Percentiles rank a stretch among this genome's conserved stretches.
phyloP scores from a whole-genome alignment of 176 grass and related monocot genomes.

The barley (Hordeum vulgare) region DNA sequence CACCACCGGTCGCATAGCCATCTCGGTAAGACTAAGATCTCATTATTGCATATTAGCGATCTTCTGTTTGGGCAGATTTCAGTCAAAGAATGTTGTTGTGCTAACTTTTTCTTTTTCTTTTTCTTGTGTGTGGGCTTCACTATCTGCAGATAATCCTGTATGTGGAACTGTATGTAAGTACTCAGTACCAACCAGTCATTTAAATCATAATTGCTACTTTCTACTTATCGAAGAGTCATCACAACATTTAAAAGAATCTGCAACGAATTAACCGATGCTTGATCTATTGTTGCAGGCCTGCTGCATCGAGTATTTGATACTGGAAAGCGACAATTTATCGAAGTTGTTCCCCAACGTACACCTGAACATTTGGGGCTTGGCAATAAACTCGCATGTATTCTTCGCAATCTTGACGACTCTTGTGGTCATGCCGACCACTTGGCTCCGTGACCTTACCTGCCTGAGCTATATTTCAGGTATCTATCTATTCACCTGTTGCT shows the following conservation, averaged over 20 bases:
- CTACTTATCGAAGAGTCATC: not conserved
- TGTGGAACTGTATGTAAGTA: slow-evolving; percentile 92
- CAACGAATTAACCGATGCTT: not conserved
- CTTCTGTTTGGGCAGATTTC: slow-evolving; percentile 3
- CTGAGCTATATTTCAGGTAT: slow-evolving; percentile 89
- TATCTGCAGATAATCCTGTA: slow-evolving; percentile 79
- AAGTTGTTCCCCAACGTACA: slow-evolving; percentile 76
- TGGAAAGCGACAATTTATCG: slow-evolving; percentile 89
- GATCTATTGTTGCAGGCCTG: slow-evolving; percentile 52
- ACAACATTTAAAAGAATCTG: not conserved
- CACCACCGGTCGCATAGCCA: slow-evolving; percentile 55
- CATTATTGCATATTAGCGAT: too few species aligned
- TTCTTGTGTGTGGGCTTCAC: slow-evolving; percentile 1
- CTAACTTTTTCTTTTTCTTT: not conserved
- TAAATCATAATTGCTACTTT: not conserved
- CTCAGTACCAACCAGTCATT: not conserved
- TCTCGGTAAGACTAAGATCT: slow-evolving; percentile 46
- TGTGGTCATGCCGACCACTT: slow-evolving; percentile 86
- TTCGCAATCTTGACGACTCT: slow-evolving; percentile 75
- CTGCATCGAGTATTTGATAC: slow-evolving; percentile 94
- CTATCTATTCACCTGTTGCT: not conserved
- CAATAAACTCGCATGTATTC: slow-evolving; percentile 57
- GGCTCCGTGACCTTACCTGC: slow-evolving; percentile 78
- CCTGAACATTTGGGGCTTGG: slow-evolving; percentile 50
- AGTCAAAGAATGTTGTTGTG: not conserved